Evolutionary conservation across 2,329 filamentous ascomycete genomes (phyloP).

Genomic region (Aspergillus neoniger): DNA sequence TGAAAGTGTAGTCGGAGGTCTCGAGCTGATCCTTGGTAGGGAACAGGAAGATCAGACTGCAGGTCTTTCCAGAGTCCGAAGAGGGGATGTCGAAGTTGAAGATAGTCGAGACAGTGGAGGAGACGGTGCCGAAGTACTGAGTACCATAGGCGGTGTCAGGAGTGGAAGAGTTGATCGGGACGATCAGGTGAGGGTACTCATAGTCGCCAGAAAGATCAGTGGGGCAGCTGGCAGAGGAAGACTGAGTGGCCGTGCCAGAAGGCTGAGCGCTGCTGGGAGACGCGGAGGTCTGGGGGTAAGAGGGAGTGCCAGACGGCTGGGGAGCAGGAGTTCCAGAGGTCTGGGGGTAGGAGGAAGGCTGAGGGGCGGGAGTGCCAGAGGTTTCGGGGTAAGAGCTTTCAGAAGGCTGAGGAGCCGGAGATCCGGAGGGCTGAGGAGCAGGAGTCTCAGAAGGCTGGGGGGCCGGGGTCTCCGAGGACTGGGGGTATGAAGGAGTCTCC

Average conservation of each 20-base stretch:
- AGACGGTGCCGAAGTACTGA: conserved; percentile 58
- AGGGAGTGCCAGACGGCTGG: conserved; percentile 5
- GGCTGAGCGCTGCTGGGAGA: conserved; percentile 16
- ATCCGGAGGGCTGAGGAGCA: background rate
- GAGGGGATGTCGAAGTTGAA: conserved; percentile 70
- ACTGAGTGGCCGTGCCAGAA: conserved; percentile 15
- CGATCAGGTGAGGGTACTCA: conserved; percentile 64
- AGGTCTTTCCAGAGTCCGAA: conserved; percentile 59
- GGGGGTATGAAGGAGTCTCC: background rate
- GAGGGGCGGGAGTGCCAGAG: background rate
- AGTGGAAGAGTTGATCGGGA: conserved; percentile 58
- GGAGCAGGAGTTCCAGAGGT: background rate
- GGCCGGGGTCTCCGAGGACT: background rate
- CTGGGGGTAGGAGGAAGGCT: conserved; percentile 10
- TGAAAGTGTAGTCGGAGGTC: conserved; percentile 60
- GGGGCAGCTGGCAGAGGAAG: conserved; percentile 42
- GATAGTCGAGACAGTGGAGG: conserved; percentile 56
- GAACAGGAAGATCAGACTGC: conserved; percentile 67
- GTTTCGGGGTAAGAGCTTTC: background rate
- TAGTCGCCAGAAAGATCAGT: conserved; percentile 50
- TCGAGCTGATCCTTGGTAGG: conserved; percentile 59
- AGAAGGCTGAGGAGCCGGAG: conserved; percentile 9
- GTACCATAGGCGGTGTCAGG: conserved; percentile 57
- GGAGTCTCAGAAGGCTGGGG: background rate
- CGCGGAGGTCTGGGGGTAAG: conserved; percentile 1